Evolutionary conservation across 495 filamentous ascomycete species (phyloP).

Genomic region (Umbilicaria muhlenbergii): DNA sequence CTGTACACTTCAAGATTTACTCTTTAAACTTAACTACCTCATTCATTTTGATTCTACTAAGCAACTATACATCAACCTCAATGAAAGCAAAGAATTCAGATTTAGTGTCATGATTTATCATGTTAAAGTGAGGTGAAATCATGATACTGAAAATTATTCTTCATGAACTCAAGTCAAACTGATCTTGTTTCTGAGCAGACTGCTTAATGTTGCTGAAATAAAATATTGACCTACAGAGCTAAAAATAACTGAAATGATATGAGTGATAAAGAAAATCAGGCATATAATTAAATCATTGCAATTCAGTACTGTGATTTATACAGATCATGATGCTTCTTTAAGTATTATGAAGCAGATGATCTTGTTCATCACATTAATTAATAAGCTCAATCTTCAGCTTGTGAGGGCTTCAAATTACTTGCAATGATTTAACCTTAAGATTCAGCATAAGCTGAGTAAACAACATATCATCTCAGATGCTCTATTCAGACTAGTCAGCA

Average conservation of each 20-base stretch:
- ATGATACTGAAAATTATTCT: not conserved
- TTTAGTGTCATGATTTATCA: conserved; percentile 2
- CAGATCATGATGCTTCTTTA: not conserved
- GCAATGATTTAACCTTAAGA: not conserved
- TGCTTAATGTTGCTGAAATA: not conserved
- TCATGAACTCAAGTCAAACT: not conserved
- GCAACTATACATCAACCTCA: not conserved
- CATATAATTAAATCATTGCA: conserved; percentile 1
- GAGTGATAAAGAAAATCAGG: conserved; percentile 1
- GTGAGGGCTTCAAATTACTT: conserved; percentile 1
- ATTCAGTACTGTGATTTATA: not conserved
- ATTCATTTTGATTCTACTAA: not conserved
- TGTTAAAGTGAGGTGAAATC: not conserved
- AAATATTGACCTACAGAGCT: not conserved
- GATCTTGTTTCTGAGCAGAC: not conserved
- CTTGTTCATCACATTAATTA: not conserved
- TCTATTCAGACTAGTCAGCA: not conserved
- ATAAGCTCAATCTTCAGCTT: conserved; percentile 3
- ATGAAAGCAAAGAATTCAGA: not conserved
- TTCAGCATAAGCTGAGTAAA: conserved; percentile 1
- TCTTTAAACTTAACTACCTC: not conserved
- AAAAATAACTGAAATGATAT: not conserved
- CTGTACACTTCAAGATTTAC: not conserved
- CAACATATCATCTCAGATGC: not conserved
- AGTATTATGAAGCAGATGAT: not conserved